Conservation (phyloP, 176 grass and related monocot genomes). For the Eremochloa ophiuroides region DNA sequence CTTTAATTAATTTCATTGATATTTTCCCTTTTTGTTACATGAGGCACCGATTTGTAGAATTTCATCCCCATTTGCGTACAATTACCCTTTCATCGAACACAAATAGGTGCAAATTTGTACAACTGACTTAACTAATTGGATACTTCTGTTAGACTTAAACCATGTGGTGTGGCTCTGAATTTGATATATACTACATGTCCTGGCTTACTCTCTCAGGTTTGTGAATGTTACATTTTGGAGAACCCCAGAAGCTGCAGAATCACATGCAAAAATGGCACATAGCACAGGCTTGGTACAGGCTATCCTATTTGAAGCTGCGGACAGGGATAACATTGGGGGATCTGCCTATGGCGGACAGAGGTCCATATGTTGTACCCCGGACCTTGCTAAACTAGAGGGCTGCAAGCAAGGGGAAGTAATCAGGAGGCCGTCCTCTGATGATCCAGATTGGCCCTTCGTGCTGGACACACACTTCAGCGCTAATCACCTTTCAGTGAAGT, state of each 20-base stretch:
- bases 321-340: slow-evolving; percentile 94
- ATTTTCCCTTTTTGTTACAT: neutral
- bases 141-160: neutral
- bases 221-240: slow-evolving; percentile 84
- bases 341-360: slow-evolving; percentile 96
- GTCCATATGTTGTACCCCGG: slow-evolving; percentile 97
- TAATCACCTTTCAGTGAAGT: slow-evolving; percentile 51
- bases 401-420: slow-evolving; percentile 98
- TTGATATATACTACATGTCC: neutral
- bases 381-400: slow-evolving; percentile 89
- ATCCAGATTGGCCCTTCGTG: slow-evolving; percentile 72
- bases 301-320: slow-evolving; percentile 91
- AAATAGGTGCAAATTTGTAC: neutral
- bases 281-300: slow-evolving; percentile 87
- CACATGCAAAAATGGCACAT: slow-evolving; percentile 73
- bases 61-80: neutral
- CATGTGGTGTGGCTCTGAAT: neutral
- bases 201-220: slow-evolving; percentile 51
- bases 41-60: neutral
- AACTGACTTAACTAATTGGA: neutral
- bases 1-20: neutral
- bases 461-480: slow-evolving; percentile 76
- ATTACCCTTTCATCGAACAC: neutral
- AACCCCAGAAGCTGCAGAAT: slow-evolving; percentile 60
- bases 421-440: slow-evolving; percentile 66